phyloP scores from a whole-genome alignment of 345 rosid species.

The Aegle marmelos region DNA sequence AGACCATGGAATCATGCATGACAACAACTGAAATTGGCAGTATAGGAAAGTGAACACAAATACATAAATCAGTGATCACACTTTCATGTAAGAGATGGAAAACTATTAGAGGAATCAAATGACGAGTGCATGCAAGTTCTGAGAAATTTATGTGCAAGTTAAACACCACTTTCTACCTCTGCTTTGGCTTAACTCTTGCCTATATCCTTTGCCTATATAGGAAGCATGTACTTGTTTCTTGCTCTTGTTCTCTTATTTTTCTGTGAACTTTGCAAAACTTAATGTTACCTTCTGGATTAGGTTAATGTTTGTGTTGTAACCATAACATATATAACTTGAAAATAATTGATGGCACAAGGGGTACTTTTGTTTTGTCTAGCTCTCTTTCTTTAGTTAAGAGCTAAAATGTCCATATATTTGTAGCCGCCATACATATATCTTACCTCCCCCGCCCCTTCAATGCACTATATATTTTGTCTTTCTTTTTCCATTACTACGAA shows the following conservation, averaged over 20 bases:
- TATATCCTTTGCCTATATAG: background rate
- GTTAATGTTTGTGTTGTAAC: background rate
- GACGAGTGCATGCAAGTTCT: background rate
- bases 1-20: too few relatives aligned
- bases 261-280: background rate
- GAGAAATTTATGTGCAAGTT: background rate
- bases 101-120: background rate
- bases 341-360: too few relatives aligned
- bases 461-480: background rate
- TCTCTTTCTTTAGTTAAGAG: background rate
- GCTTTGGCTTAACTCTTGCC: background rate
- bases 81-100: background rate
- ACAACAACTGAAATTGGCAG: too few relatives aligned
- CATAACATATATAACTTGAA: background rate
- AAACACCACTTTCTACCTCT: background rate
- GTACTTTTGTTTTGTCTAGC: background rate
- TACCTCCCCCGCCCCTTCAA: too few relatives aligned
- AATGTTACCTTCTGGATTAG: background rate
- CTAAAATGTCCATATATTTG: background rate
- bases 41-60: too few relatives aligned
- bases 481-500: background rate
- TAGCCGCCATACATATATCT: background rate
- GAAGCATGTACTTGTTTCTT: background rate
- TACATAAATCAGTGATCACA: too few relatives aligned
- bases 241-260: background rate